Percentiles rank a stretch among this genome's conserved stretches.
phyloP scores from a whole-genome alignment of 345 rosid species.

The Arabis hirsuta region DNA sequence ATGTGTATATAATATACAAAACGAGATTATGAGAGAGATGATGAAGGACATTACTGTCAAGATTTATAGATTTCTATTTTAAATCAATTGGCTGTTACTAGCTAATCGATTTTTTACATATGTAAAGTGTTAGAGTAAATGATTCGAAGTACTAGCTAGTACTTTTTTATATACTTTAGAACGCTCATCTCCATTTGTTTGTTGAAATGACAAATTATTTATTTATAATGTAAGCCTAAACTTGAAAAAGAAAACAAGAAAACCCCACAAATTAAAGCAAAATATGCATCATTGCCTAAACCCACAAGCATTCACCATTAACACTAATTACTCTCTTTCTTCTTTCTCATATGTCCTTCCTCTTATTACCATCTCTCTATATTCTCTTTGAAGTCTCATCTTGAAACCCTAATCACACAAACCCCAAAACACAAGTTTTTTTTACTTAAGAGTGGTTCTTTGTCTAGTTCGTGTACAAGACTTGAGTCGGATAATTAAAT shows the following conservation, averaged over 20 bases:
- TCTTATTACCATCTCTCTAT: constrained; percentile 28
- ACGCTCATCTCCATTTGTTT: constrained; percentile 6
- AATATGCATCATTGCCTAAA: constrained; percentile 42
- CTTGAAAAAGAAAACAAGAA: constrained; percentile 24
- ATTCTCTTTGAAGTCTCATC: constrained; percentile 8
- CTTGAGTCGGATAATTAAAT: constrained; percentile 5
- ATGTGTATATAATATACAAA: too few species aligned
- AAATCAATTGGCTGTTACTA: neutral
- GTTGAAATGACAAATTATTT: constrained; percentile 8
- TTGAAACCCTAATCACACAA: constrained; percentile 22
- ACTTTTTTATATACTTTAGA: constrained; percentile 9
- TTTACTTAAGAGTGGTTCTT: neutral
- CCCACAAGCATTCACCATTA: constrained; percentile 37
- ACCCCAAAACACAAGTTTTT: neutral
- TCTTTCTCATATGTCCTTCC: constrained; percentile 23
- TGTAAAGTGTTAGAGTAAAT: neutral
- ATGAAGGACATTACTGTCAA: neutral
- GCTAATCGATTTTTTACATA: neutral
- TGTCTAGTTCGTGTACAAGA: constrained; percentile 15
- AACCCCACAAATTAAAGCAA: constrained; percentile 36
- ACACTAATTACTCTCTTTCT: constrained; percentile 30
- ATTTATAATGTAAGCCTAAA: constrained; percentile 9
- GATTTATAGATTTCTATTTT: neutral
- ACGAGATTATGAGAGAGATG: neutral
- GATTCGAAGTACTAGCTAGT: neutral